A percentile compares a stretch with the other conserved stretches of the same genome.
phyloP scores from a whole-genome alignment of 352 stramenopile species.

The Thalassiosira mediterranea region DNA sequence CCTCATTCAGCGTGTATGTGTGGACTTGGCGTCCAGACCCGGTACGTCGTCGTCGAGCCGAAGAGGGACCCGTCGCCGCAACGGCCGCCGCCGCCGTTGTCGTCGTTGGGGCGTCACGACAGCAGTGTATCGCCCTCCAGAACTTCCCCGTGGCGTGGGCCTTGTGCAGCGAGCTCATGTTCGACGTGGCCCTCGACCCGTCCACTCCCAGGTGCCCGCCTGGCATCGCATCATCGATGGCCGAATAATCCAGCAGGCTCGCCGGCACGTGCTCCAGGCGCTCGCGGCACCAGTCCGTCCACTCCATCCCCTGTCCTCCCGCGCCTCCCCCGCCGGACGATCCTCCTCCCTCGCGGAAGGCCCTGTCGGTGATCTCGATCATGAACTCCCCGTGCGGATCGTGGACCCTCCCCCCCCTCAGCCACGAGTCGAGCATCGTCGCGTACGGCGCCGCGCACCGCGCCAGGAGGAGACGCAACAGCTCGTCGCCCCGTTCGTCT shows the following conservation, averaged over 20 bases:
- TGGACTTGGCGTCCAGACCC: too few species aligned
- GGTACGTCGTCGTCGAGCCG: too few species aligned
- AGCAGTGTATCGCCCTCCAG: conserved; percentile 68
- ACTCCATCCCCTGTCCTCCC: conserved; percentile 45
- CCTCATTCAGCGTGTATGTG: too few species aligned
- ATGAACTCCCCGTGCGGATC: conserved; percentile 83
- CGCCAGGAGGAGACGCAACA: conserved; percentile 63
- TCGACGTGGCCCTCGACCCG: conserved; percentile 27
- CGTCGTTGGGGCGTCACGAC: conserved; percentile 7
- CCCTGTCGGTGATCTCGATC: conserved; percentile 58
- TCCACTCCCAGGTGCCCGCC: conserved; percentile 21
- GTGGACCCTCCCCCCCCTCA: conserved; percentile 64
- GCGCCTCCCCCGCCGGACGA: conserved; percentile 11
- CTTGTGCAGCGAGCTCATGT: conserved; percentile 48
- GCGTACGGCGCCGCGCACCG: conserved; percentile 67
- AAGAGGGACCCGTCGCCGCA: neutral
- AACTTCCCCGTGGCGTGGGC: conserved; percentile 72
- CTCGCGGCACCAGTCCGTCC: conserved; percentile 41
- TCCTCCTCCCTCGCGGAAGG: conserved; percentile 26
- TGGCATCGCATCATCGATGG: conserved; percentile 31
- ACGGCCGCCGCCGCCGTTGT: neutral
- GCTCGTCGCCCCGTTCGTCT: conserved; percentile 58
- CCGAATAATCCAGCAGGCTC: conserved; percentile 39
- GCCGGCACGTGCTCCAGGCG: conserved; percentile 61
- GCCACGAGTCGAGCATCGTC: conserved; percentile 64